Percentiles rank a stretch among this genome's conserved stretches.
These are phyloP conservation scores for Cryptococcus deneoformans DNA, from an alignment of 1,284 basidiomycete species.

Conservation along the genomic window DNA sequence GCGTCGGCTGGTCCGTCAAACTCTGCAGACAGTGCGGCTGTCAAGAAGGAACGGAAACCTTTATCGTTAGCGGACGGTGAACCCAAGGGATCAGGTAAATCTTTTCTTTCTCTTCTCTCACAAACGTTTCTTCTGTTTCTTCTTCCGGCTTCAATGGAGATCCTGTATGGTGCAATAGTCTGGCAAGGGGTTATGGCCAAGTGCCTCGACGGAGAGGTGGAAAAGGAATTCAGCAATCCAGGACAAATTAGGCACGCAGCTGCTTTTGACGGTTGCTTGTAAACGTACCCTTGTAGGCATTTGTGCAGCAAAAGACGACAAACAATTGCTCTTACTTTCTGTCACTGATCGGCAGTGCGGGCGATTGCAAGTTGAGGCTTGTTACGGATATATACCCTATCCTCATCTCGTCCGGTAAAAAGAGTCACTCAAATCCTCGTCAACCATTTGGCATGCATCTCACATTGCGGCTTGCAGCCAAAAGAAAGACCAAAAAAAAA, in stretches of 20 bases:
- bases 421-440: background rate
- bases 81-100: conserved; percentile 16
- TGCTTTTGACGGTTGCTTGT: no score
- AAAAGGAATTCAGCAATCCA: no score
- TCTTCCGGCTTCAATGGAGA: no score
- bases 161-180: no score
- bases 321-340: no score
- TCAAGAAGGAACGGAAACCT: background rate
- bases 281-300: no score
- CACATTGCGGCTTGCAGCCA: background rate
- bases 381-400: background rate
- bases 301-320: no score
- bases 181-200: no score
- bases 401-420: background rate
- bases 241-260: no score
- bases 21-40: conserved; percentile 3
- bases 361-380: no score
- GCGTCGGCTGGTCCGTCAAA: conserved; percentile 16
- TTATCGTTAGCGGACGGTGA: background rate
- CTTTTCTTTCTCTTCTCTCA: background rate
- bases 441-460: conserved; percentile 20
- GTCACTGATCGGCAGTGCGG: no score
- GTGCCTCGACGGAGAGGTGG: no score
- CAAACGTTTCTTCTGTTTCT: background rate
- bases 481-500: background rate